Base-by-base conservation (phyloP, 805 yeast genomes). In the Kurtzmaniella cleridarum region DNA sequence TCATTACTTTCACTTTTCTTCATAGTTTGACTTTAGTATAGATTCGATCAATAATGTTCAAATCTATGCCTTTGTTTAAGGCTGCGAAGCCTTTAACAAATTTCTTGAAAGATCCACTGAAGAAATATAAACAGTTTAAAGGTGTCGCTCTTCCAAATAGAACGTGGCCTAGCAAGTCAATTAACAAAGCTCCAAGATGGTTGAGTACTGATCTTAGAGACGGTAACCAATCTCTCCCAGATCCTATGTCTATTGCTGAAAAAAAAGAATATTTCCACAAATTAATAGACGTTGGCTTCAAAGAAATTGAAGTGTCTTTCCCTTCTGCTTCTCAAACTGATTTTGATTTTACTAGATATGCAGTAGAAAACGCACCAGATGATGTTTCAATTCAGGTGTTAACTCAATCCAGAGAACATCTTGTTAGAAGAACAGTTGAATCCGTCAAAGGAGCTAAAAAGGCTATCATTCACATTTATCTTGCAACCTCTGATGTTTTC, bases 191-290 rank as follows among this genome's bases (percentile, higher is more conserved):
- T 3, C 95, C 95, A 15, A 68, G 93, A 48, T 84, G 93, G 93
- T 66, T 85, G 34, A 80, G 90, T 15, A 84, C 95, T 3, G 95
- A 85, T 54, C 69, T 84, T 44, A 74, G 95, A 51, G 95, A 84
- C 55, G 95, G 95, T 26, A 84, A 84, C 60, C 93, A 84, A 64
- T 80, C 90, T 5, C 71, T 84, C 48, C 91, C 93, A 0, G 93
- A 84, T 54, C 95, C 93, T 39, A 84, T 84, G 95, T 71, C 83
- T n/a, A 69, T 83, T 32, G 80, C 67, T n/a, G 90, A 84, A 52
- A 84, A 84, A 62, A 79, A 79, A 53, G 75, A 69, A 39, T 84
- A 81, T 61, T 83, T 84, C 58, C 64, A 75, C 39, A 80, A 82
- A 56, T 66, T 84, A 31, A 73, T 84, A 12, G 84, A 81, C 20